Evolutionary conservation across 108 stramenopile genomes (phyloP).

Genomic region (Parietichytrium sp.): DNA sequence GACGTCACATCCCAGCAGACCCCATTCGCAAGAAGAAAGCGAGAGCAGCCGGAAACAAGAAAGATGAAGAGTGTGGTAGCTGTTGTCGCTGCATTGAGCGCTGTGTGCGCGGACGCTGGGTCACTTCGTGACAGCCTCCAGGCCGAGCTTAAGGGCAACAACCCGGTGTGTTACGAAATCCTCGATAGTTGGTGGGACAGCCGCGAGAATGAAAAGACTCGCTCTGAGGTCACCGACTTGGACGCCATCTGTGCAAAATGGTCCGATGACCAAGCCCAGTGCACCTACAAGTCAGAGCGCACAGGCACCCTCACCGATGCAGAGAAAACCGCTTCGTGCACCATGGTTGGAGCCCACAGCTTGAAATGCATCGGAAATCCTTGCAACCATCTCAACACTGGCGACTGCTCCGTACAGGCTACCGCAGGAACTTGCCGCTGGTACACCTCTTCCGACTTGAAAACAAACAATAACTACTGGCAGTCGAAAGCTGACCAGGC

Average conservation of each 20-base stretch:
- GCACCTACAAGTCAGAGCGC: too few species aligned
- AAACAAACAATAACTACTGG: neutral
- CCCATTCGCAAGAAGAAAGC: too few species aligned
- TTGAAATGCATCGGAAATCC: neutral
- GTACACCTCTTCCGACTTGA: neutral
- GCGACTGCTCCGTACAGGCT: conserved; percentile 1
- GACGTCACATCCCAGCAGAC: too few species aligned
- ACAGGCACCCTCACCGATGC: neutral
- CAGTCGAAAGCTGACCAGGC: too few species aligned
- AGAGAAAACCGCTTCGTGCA: neutral
- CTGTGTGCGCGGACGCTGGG: too few species aligned
- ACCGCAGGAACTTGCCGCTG: conserved; percentile 19
- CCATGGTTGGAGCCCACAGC: neutral
- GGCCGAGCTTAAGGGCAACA: too few species aligned
- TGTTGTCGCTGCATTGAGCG: too few species aligned
- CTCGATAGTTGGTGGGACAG: neutral
- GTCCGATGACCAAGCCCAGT: too few species aligned
- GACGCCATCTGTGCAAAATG: too few species aligned
- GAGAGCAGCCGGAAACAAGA: too few species aligned
- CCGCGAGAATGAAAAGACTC: neutral
- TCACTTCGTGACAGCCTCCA: too few species aligned
- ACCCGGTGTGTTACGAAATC: neutral
- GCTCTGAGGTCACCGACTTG: neutral
- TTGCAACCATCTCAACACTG: conserved; percentile 17
- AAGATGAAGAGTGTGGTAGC: too few species aligned